Base-by-base conservation (phyloP, 371 early-diverging fungal species). In the Umbelopsis sp. region DNA sequence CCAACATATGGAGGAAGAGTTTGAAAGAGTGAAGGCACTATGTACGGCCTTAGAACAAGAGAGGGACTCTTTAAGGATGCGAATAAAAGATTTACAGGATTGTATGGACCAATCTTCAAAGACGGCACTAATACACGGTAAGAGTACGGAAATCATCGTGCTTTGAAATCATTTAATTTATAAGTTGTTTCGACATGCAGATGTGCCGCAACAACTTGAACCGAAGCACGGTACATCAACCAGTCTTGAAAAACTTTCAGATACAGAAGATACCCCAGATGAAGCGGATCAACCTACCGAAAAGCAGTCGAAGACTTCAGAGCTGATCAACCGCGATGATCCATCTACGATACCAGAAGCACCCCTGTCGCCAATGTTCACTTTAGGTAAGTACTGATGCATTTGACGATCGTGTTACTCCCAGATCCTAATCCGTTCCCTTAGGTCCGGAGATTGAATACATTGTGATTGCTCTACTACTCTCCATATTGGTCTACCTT, bases 371-470 rank as follows among this genome's bases (percentile, higher is more conserved):
- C 48, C 29, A 14, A 57, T 57, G 57, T 57, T 57, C 29, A 57
- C 57, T 18, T 57, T 57, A 29, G 57, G 57, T 35, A 29, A 57
- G 57, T 16, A 32, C 29, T 20, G 4, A 32, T 3, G 35, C 37
- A 4, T 35, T 35, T 57, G 35, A 14, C 29, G 4, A 4, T 11
- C 29, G 12, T 12, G 29, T 29, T 11, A 35, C 6, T 35, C 5
- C 57, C 18, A 16, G 35, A 35, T 35, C 48, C 48, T 20, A 48
- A 57, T 6, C 22, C 32, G 35, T 18, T 18, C 3, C 6, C 14
- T 29, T 35, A 57, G 57, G 57, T 57, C 57, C 57, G 57, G 57
- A 57, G 35, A 29, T 57, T 18, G 57, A 57, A 57, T 57, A 57
- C n/a, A 29, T 57, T 57, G 57, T 57, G 35, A 57, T 57, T 35